Evolutionary conservation across 2,329 filamentous ascomycete genomes (phyloP), one percentile per base, ranked within the genome.

Genomic region (Scortechinia acanthostroma): DNA sequence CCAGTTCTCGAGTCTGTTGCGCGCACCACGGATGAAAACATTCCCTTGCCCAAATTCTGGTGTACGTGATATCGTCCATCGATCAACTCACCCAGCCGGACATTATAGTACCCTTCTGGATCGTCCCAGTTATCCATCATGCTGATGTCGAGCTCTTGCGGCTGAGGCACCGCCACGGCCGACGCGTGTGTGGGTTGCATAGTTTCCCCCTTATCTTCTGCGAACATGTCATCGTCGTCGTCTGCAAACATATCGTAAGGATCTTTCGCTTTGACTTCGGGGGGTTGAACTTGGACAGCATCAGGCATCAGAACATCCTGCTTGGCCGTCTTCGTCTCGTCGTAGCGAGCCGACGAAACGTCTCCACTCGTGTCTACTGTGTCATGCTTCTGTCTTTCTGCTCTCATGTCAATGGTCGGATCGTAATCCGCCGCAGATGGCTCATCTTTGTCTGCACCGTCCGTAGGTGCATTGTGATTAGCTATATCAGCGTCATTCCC

Each of bases 1-100:
- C 83, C 83, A 47, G 76, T 87, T 43, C 79, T 80, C 19, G 84
- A 77, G 62, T 96, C 91, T 50, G 80, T 76, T 19, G 93, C 93
- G 51, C 89, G 83, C 45, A 93, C 89, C n/a, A 98, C 93, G 5
- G 89, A 90, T 0, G 93, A 95, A 61, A 96, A 98, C 76, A 96
- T 95, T 55, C 93, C 93, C 63, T 88, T 90, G 51, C 93, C 93
- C 19, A 98, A 74, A 44, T 84, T 84, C 47, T 91, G 81, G 60
- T 91, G 86, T 22, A 98, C 81, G 59, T 93, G 88, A 62, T 97
- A 97, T 23, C 90, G 86, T 22, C 83, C 83, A 54, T 95, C 87
- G 50, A 98, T 74, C 44, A 97, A 70, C 68, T 98, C 93, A 57
- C 91, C 91, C 33, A 90, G 81, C 47, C 94, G 89, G 47, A 96